Conservation (phyloP, 2,329 filamentous ascomycete species). For the Periconia sp. region DNA sequence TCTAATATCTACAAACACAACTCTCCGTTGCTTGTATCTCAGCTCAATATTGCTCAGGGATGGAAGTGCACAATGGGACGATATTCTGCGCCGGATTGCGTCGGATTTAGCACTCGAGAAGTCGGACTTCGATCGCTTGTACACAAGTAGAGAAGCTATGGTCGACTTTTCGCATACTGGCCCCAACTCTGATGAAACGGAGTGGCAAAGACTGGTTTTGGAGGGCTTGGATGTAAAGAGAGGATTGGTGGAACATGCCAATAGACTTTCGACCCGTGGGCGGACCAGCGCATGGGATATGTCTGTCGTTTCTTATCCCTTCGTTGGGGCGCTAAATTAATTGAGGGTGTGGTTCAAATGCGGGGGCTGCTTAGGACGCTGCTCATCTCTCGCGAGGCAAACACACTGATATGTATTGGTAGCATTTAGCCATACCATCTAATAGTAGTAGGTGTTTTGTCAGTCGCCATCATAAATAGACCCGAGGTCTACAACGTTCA, state of each 20-base stretch:
- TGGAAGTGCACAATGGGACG: conserved; percentile 15
- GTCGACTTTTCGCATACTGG: too few species aligned
- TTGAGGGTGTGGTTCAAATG: too few species aligned
- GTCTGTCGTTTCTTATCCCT: conserved; percentile 28
- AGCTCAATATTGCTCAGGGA: conserved; percentile 19
- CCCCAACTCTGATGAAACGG: conserved; percentile 6
- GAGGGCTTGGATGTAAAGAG: conserved; percentile 11
- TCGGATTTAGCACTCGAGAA: conserved; percentile 12
- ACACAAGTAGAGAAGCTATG: conserved; percentile 11
- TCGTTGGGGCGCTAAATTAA: too few species aligned
- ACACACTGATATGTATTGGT: too few species aligned
- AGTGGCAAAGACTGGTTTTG: conserved; percentile 4
- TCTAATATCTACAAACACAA: conserved; percentile 12
- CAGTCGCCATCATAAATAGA: too few species aligned
- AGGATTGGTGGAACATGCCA: conserved; percentile 10
- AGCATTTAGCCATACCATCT: too few species aligned
- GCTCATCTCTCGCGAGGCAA: too few species aligned
- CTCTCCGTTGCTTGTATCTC: conserved; percentile 19
- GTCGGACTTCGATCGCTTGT: conserved; percentile 18
- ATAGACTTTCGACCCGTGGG: conserved; percentile 5
- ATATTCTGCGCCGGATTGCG: conserved; percentile 19
- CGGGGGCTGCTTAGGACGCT: too few species aligned
- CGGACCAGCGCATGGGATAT: conserved; percentile 25
- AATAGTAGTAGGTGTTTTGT: too few species aligned
- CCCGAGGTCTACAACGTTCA: too few species aligned